Conservation (phyloP, 306 rosid genomes). For the Sindora glabra region DNA sequence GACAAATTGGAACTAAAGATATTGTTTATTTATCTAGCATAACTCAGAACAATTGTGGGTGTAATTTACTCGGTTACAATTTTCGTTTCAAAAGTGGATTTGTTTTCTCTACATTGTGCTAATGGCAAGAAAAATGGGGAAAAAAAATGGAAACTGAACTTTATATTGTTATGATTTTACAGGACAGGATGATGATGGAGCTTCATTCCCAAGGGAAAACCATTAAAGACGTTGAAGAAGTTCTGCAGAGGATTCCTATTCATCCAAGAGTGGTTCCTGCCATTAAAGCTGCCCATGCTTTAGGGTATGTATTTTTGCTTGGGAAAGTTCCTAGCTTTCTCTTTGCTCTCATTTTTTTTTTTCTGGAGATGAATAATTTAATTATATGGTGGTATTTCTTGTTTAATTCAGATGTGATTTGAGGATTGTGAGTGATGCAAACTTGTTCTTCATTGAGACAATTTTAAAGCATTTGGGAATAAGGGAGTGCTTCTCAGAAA, state of each 20-base stretch:
- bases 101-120: background rate
- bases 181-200: conserved; percentile 78
- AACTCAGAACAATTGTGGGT: no score
- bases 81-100: no score
- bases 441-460: conserved; percentile 58
- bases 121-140: background rate
- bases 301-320: background rate
- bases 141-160: no score
- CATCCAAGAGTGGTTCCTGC: conserved; percentile 46
- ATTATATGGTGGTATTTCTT: background rate
- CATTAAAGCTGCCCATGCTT: conserved; percentile 45
- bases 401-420: conserved; percentile 59
- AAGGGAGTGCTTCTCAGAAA: conserved; percentile 54
- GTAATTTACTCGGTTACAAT: no score
- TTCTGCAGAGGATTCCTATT: conserved; percentile 39
- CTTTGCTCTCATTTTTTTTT: background rate
- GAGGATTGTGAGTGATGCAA: conserved; percentile 81
- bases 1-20: no score
- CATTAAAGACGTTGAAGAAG: conserved; percentile 34
- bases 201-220: conserved; percentile 45
- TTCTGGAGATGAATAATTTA: background rate
- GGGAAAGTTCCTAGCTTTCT: background rate
- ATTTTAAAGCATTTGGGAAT: conserved; percentile 61
- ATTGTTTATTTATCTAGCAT: no score
- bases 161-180: background rate